Evolutionary conservation across 441 rosid species (phyloP).

Genomic region (Pelargonium cotyledonis): DNA sequence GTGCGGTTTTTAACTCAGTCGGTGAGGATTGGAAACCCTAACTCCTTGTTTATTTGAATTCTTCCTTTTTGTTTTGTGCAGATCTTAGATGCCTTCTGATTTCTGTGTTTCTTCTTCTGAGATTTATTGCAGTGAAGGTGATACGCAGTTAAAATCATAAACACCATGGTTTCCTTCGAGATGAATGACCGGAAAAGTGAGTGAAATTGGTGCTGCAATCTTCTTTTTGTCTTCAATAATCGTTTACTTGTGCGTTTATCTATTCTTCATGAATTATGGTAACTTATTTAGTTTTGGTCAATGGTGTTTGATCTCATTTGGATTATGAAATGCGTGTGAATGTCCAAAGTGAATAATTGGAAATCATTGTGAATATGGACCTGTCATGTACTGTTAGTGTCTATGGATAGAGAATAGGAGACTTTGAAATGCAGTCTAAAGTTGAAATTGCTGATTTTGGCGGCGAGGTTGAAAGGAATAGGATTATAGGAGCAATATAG

Average conservation of each 20-base stretch:
- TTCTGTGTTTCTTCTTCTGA: neutral
- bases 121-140: neutral
- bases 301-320: neutral
- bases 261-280: neutral
- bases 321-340: neutral
- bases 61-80: neutral
- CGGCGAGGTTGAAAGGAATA: neutral
- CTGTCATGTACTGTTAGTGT: neutral
- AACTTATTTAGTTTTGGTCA: neutral
- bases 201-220: neutral
- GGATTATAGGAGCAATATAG: neutral
- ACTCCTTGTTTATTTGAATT: neutral
- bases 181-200: constrained; percentile 5
- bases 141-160: neutral
- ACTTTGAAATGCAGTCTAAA: neutral
- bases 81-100: neutral
- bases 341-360: neutral
- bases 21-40: neutral
- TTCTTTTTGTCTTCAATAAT: neutral
- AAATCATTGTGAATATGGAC: neutral
- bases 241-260: neutral
- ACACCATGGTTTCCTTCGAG: constrained; percentile 2
- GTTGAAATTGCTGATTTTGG: neutral
- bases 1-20: neutral
- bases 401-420: neutral